A percentile compares a stretch with the other conserved stretches of the same genome.
Evolutionary conservation across 106 monocot genomes (phyloP).

Genomic region (Gastrodia elata): DNA sequence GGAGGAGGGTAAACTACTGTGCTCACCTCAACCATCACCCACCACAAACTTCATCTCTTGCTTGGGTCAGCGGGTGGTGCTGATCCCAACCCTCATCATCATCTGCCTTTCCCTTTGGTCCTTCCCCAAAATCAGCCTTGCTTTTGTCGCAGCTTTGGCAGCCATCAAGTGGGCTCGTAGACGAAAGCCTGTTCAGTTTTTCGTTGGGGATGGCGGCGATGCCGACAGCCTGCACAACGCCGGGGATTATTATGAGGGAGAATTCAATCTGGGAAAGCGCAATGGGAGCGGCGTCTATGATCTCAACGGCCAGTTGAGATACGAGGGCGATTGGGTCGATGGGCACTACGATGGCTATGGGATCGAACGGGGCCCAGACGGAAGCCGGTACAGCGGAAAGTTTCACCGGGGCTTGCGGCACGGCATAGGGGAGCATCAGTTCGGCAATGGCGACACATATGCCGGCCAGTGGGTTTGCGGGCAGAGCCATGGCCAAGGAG

Average conservation of each 20-base stretch:
- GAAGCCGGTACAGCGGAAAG: slow-evolving; percentile 39
- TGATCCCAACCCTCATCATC: too few relatives aligned
- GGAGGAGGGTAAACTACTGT: too few relatives aligned
- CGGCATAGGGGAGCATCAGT: slow-evolving; percentile 32
- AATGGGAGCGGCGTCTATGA: slow-evolving; percentile 41
- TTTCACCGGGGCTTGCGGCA: slow-evolving; percentile 31
- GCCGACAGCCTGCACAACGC: too few relatives aligned
- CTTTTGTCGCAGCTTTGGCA: too few relatives aligned
- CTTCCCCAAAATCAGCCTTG: too few relatives aligned
- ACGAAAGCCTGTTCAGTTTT: too few relatives aligned
- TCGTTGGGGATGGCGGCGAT: too few relatives aligned
- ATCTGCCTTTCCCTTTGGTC: too few relatives aligned
- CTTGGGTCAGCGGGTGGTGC: too few relatives aligned
- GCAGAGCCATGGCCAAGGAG: slow-evolving; percentile 45
- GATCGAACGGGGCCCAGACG: slow-evolving; percentile 47
- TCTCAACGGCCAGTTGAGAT: slow-evolving; percentile 30
- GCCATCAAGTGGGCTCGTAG: too few relatives aligned
- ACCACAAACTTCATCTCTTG: too few relatives aligned
- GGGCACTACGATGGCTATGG: slow-evolving; percentile 53
- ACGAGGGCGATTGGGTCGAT: slow-evolving; percentile 56
- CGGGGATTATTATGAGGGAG: slow-evolving; percentile 51
- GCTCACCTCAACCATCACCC: too few relatives aligned
- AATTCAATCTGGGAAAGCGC: slow-evolving; percentile 30
- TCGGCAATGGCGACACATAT: slow-evolving; percentile 40
- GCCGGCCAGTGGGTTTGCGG: slow-evolving; percentile 49